Percentiles rank a stretch among this genome's conserved stretches.
Evolutionary conservation across 306 rosid species (phyloP).

Genomic region (Lathyrus tuberosus): DNA sequence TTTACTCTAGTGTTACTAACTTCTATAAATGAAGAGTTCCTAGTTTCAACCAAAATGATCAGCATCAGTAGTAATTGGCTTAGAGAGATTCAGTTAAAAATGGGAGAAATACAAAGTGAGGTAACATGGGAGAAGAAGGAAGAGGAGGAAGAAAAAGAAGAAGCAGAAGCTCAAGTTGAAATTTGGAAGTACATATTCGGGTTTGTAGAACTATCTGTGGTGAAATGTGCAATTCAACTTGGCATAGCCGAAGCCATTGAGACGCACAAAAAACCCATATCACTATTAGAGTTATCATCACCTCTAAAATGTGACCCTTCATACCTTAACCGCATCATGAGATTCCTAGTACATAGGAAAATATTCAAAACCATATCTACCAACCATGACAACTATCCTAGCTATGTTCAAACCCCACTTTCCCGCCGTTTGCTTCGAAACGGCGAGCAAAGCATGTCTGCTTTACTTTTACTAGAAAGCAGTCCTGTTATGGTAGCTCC

Average conservation of each 20-base stretch:
- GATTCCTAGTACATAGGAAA: conserved; percentile 52
- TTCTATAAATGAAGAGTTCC: conserved; percentile 26
- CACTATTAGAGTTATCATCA: conserved; percentile 55
- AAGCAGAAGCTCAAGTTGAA: conserved; percentile 40
- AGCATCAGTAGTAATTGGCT: no score
- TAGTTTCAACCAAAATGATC: conserved; percentile 7
- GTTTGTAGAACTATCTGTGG: conserved; percentile 57
- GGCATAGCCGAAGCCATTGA: conserved; percentile 68
- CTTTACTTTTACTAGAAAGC: conserved; percentile 37
- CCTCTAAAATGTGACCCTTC: conserved; percentile 46
- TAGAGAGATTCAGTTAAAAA: neutral
- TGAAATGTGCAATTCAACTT: conserved; percentile 72
- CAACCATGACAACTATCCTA: neutral
- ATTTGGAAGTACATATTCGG: conserved; percentile 62
- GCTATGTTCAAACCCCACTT: conserved; percentile 43
- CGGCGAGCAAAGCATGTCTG: conserved; percentile 37
- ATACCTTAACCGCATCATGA: conserved; percentile 51
- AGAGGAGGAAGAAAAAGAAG: conserved; percentile 42
- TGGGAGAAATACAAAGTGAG: conserved; percentile 40
- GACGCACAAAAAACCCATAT: conserved; percentile 52
- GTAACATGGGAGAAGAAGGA: neutral
- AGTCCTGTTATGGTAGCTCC: conserved; percentile 57
- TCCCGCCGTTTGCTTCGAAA: conserved; percentile 45
- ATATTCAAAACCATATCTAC: conserved; percentile 49
- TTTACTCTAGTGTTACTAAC: conserved; percentile 1